Evolutionary conservation across 2,329 filamentous ascomycete species (phyloP), one percentile per base, ranked within the genome.

Genomic region (Teratosphaeria zuluensis): DNA sequence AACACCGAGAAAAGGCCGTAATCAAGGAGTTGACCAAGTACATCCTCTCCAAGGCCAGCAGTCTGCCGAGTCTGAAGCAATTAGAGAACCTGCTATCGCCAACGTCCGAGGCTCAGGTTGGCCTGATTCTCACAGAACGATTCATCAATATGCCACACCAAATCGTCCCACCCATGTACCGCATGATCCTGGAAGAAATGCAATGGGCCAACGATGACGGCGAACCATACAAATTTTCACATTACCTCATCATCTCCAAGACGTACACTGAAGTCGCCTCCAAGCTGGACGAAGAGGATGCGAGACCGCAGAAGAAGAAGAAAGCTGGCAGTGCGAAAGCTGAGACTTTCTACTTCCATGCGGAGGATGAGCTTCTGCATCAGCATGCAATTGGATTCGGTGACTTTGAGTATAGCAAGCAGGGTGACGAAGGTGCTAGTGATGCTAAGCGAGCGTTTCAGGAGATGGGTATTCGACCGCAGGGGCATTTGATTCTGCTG

Each of bases 71-170:
- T 7, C 42, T 64, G 12, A 54, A 82, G 7, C 71, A 65, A 12
- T 68, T 80, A 0, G 56, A 69, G 11, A 55, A 66, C 12, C 68
- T 78, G 7, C 72, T 81, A 16, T 59, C 68, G 5, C 60, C 70
- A 16, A 63, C 68, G 14, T 69, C 72, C 0, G 53, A 69, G 51
- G 66, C 73, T 0, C 85, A 90, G 58, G 82, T 96, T 58, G 94
- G 91, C 3, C 78, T 99, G 16, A 82, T 99, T 31, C 80, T 99
- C n/a, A 89, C 90, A 2, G 94, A 99, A 74, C 85, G 92, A 24
- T 80, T 97, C 68, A 91, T 99, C 78, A 99, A 99, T 77, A 92
- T 96, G 80, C 94, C 94, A n/a, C 80, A 89, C 16, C 90, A 97
- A 74, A 86, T 96, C 63, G 85, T 91, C 14, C 92, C 94, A 32